phyloP scores from a whole-genome alignment of 345 rosid genomes.

The Bruguiera sexangula region DNA sequence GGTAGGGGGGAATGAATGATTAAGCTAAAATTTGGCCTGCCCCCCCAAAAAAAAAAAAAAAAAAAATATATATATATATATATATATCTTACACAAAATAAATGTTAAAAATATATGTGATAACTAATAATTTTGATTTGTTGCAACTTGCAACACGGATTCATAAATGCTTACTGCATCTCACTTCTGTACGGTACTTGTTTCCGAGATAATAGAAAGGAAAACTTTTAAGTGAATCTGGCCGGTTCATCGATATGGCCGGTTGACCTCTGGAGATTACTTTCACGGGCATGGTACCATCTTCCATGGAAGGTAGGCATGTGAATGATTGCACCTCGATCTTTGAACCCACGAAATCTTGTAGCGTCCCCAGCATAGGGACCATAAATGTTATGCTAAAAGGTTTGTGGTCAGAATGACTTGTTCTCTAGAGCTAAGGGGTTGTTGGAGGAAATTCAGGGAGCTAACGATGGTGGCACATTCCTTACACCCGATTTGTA shows the following conservation, averaged over 20 bases:
- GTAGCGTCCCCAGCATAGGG: slow-evolving; percentile 75
- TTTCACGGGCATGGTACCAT: slow-evolving; percentile 74
- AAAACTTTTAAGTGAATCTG: too few relatives aligned
- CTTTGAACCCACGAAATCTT: slow-evolving; percentile 64
- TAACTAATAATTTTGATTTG: too few relatives aligned
- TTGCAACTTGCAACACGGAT: too few relatives aligned
- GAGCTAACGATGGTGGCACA: slow-evolving; percentile 19
- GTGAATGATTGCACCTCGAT: slow-evolving; percentile 62
- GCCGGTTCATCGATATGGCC: too few relatives aligned
- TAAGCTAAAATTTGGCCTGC: neutral
- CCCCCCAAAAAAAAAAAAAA: fast-evolving
- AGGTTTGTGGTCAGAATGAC: slow-evolving; percentile 68
- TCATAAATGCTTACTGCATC: too few relatives aligned
- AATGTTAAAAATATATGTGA: too few relatives aligned
- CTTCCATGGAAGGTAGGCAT: slow-evolving; percentile 77
- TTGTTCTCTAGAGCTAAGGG: slow-evolving; percentile 78
- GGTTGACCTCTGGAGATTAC: slow-evolving; percentile 31
- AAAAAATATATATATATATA: too few relatives aligned
- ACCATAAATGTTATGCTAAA: slow-evolving; percentile 79
- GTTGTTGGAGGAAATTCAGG: slow-evolving; percentile 60
- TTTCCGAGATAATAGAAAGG: too few relatives aligned
- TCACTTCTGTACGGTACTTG: too few relatives aligned
- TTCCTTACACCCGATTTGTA: slow-evolving; percentile 53
- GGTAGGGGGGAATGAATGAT: too few relatives aligned
- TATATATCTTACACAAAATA: too few relatives aligned